Conservation (phyloP, 2,329 filamentous ascomycete genomes). For the Zelopaecilomyces penicillatus region DNA sequence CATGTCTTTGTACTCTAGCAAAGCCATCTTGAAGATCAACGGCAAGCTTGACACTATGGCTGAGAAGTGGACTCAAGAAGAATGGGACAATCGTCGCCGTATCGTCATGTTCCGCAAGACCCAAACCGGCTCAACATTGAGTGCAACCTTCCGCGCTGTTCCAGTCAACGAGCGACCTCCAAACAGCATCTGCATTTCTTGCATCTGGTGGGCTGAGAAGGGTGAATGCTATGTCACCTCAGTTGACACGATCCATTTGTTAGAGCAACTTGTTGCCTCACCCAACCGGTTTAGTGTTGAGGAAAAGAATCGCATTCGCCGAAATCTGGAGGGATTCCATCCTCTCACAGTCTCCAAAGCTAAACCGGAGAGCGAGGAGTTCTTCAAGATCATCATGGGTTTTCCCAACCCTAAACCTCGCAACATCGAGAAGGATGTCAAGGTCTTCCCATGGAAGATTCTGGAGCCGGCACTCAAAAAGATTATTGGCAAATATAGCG, state of each 20-base stretch:
- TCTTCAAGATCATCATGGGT: conserved; percentile 98
- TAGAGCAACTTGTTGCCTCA: conserved; percentile 76
- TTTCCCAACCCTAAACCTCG: conserved; percentile 91
- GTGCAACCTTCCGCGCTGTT: conserved; percentile 70
- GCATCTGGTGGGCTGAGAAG: conserved; percentile 94
- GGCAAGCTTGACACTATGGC: conserved; percentile 82
- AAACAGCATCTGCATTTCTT: conserved; percentile 90
- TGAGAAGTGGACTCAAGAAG: conserved; percentile 72
- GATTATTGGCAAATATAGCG: conserved; percentile 91
- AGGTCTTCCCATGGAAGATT: conserved; percentile 96
- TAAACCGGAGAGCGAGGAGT: conserved; percentile 86
- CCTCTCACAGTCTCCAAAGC: conserved; percentile 90
- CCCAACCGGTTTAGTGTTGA: conserved; percentile 82
- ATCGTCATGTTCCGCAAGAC: conserved; percentile 82
- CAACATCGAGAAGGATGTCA: conserved; percentile 98
- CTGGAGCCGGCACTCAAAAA: conserved; percentile 84
- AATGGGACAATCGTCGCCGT: conserved; percentile 68
- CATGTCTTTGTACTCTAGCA: conserved; percentile 73
- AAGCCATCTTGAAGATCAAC: conserved; percentile 75
- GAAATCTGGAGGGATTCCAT: conserved; percentile 90
- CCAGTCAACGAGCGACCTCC: conserved; percentile 68
- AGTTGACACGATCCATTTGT: conserved; percentile 90
- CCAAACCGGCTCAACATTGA: conserved; percentile 74
- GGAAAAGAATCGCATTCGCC: conserved; percentile 95
- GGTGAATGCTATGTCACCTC: conserved; percentile 88